phyloP scores from a whole-genome alignment of 257 asterid species.

The Plantago major region DNA sequence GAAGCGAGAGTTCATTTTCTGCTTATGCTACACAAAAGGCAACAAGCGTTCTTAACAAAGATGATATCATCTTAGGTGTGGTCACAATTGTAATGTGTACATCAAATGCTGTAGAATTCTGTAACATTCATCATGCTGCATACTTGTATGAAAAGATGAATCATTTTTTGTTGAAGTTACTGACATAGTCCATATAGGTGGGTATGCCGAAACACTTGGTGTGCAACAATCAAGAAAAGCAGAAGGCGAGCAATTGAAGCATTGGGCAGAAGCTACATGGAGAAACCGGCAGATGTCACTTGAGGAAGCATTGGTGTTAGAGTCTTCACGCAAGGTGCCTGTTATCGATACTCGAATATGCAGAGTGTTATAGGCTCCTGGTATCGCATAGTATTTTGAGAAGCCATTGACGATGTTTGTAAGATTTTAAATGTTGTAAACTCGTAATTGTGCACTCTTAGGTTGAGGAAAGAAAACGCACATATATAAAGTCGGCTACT shows the following conservation, averaged over 20 bases:
- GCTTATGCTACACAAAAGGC: too few relatives aligned
- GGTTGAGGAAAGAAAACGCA: too few relatives aligned
- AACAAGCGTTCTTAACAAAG: too few relatives aligned
- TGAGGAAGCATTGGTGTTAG: constrained; percentile 62
- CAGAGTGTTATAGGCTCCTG: constrained; percentile 45
- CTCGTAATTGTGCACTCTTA: too few relatives aligned
- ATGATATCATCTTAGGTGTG: too few relatives aligned
- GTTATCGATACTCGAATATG: constrained; percentile 72
- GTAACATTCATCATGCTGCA: too few relatives aligned
- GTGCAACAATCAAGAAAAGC: constrained; percentile 79
- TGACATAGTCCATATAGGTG: constrained; percentile 37
- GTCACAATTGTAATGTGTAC: too few relatives aligned
- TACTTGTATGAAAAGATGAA: background rate
- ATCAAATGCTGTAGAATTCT: too few relatives aligned
- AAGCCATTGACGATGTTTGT: too few relatives aligned
- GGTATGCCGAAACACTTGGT: constrained; percentile 70
- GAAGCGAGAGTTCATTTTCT: too few relatives aligned
- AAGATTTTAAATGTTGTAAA: too few relatives aligned
- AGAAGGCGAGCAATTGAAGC: constrained; percentile 70
- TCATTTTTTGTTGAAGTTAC: background rate
- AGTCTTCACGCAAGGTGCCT: constrained; percentile 42
- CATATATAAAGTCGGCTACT: too few relatives aligned
- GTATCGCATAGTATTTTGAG: background rate
- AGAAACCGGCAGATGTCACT: constrained; percentile 56
- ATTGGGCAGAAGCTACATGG: constrained; percentile 75